Conservation (phyloP, 139 green algal species). For the Chlorella sorokiniana region DNA sequence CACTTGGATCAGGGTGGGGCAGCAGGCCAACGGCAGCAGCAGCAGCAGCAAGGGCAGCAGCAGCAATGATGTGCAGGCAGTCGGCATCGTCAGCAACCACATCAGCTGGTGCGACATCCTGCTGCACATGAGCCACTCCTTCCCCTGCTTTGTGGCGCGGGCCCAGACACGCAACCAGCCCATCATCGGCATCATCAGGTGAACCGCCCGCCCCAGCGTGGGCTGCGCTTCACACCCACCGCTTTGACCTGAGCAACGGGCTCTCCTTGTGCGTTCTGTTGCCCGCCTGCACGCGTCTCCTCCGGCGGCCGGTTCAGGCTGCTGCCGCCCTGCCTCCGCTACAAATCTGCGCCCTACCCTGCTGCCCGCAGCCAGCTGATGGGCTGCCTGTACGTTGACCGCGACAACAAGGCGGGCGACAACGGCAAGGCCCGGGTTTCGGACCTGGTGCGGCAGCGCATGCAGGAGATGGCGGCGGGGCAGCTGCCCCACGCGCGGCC, state of each 20-base stretch:
- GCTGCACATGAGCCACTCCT: slow-evolving; percentile 76
- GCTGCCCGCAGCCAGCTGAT: slow-evolving; percentile 69
- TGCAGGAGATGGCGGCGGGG: slow-evolving; percentile 44
- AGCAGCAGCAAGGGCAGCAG: not conserved
- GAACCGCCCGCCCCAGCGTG: too few species aligned
- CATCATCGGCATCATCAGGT: slow-evolving; percentile 82
- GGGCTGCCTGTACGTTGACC: slow-evolving; percentile 85
- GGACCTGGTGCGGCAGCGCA: slow-evolving; percentile 58
- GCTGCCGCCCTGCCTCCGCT: not conserved
- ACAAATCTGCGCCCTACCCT: slow-evolving; percentile 1
- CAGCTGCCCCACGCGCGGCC: slow-evolving; percentile 36
- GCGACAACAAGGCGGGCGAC: slow-evolving; percentile 51
- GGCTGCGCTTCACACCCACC: too few species aligned
- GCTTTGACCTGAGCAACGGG: too few species aligned
- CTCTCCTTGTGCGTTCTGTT: not conserved
- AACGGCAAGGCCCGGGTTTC: slow-evolving; percentile 35
- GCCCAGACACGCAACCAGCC: slow-evolving; percentile 58
- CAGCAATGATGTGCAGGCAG: not conserved
- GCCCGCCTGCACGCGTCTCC: not conserved
- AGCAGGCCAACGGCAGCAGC: not conserved
- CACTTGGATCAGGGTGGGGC: slow-evolving; percentile 51
- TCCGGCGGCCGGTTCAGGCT: not conserved
- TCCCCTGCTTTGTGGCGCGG: slow-evolving; percentile 84
- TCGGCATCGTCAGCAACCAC: slow-evolving; percentile 83
- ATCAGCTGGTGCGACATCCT: slow-evolving; percentile 86